Conservation (phyloP, 2,329 filamentous ascomycete species). For the Cercospora sp. region DNA sequence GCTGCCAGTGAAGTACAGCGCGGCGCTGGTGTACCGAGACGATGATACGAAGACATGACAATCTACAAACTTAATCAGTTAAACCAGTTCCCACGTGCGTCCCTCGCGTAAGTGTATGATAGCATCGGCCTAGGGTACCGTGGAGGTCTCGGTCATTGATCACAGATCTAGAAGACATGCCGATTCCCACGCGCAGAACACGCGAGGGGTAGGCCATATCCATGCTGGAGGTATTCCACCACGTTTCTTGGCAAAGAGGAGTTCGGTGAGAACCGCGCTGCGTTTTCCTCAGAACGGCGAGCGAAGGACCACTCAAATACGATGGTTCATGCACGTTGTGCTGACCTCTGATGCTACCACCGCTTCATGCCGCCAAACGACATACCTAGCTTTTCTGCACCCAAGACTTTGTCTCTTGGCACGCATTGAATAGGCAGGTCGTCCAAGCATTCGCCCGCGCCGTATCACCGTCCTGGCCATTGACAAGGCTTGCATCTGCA, state of each 20-base stretch:
- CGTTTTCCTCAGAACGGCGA: slow-evolving; percentile 5
- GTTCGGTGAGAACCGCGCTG: slow-evolving; percentile 5
- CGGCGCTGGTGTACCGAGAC: slow-evolving; percentile 11
- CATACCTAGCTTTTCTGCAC: slow-evolving; percentile 11
- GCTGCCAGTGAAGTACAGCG: slow-evolving; percentile 8
- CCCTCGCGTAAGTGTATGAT: background rate
- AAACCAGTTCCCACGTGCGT: background rate
- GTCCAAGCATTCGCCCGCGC: background rate
- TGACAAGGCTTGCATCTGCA: slow-evolving; percentile 6
- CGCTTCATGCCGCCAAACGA: background rate
- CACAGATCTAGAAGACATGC: slow-evolving; percentile 6
- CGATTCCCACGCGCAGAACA: background rate
- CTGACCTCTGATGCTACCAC: background rate
- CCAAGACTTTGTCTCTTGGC: slow-evolving; percentile 20
- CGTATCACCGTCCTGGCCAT: slow-evolving; percentile 6
- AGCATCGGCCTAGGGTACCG: background rate
- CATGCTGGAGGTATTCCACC: background rate
- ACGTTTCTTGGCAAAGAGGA: slow-evolving; percentile 13
- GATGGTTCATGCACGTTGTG: slow-evolving; percentile 10
- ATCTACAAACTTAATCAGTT: slow-evolving; percentile 11
- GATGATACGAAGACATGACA: slow-evolving; percentile 19
- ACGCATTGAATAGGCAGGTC: slow-evolving; percentile 16
- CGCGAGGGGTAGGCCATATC: slow-evolving; percentile 1
- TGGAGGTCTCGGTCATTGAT: slow-evolving; percentile 11
- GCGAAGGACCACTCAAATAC: slow-evolving; percentile 9